phyloP scores from a whole-genome alignment of 805 yeast species.

The Cyberlindnera mississippiensis region DNA sequence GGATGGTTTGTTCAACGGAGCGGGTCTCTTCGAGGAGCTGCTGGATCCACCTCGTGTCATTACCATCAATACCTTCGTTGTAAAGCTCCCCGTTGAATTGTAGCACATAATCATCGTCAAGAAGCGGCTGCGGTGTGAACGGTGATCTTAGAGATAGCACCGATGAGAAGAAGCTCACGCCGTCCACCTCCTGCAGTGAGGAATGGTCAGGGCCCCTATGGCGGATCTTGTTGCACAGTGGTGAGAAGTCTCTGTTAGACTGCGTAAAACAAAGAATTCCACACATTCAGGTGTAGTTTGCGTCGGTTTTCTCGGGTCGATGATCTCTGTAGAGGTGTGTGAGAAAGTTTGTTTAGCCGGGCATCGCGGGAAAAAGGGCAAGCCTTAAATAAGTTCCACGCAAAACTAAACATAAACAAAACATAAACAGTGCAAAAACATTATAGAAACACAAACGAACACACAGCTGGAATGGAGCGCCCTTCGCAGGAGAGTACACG shows the following conservation, averaged over 20 bases:
- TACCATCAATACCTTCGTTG: constrained; percentile 48
- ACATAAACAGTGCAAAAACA: too few relatives aligned
- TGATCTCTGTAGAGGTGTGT: too few relatives aligned
- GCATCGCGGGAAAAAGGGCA: too few relatives aligned
- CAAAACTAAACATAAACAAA: neutral
- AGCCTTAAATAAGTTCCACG: too few relatives aligned
- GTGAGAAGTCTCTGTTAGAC: neutral
- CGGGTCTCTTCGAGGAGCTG: constrained; percentile 29
- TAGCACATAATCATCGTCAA: constrained; percentile 37
- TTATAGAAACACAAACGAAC: too few relatives aligned
- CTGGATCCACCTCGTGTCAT: constrained; percentile 62
- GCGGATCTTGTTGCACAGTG: constrained; percentile 41
- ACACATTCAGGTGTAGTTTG: too few relatives aligned
- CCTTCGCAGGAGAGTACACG: constrained; percentile 14
- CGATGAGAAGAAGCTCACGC: constrained; percentile 39
- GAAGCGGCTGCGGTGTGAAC: constrained; percentile 68
- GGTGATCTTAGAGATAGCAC: constrained; percentile 81
- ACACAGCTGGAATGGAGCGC: constrained; percentile 12
- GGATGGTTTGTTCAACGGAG: constrained; percentile 38
- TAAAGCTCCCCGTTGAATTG: constrained; percentile 94
- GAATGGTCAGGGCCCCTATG: constrained; percentile 63
- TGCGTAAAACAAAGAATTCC: constrained; percentile 43
- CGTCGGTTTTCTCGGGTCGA: too few relatives aligned
- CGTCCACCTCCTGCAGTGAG: constrained; percentile 1
- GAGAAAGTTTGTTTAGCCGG: neutral